phyloP scores from a whole-genome alignment of 345 rosid genomes.

The Chamaenerion angustifolium region DNA sequence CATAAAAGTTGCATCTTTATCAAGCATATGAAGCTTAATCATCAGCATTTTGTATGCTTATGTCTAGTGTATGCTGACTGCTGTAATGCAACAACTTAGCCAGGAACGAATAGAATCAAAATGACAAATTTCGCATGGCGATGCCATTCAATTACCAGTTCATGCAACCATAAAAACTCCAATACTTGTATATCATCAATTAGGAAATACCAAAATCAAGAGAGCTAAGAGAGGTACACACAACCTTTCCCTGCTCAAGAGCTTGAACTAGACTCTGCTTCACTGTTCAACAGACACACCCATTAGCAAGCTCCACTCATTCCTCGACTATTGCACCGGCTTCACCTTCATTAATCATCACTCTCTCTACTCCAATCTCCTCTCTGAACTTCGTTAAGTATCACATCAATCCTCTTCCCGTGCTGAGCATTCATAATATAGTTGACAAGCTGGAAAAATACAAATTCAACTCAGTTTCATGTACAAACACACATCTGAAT shows the following conservation, averaged over 20 bases:
- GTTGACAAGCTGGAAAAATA: slow-evolving; percentile 58
- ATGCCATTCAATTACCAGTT: too few species aligned
- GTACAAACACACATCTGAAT: not conserved
- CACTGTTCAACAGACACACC: slow-evolving; percentile 86
- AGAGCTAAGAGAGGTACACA: not conserved
- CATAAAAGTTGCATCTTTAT: too few species aligned
- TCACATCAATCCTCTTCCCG: slow-evolving; percentile 83
- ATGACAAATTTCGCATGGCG: too few species aligned
- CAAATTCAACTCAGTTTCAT: not conserved
- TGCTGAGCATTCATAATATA: slow-evolving; percentile 63
- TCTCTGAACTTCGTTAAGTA: slow-evolving; percentile 93
- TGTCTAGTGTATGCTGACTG: too few species aligned
- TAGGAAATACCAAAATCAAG: not conserved
- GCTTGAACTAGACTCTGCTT: slow-evolving; percentile 93
- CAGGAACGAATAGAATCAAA: too few species aligned
- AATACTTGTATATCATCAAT: too few species aligned
- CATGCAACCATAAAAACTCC: too few species aligned
- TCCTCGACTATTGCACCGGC: slow-evolving; percentile 78
- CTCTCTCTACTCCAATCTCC: slow-evolving; percentile 94
- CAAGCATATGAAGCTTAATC: too few species aligned
- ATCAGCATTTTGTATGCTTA: too few species aligned
- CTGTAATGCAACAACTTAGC: too few species aligned
- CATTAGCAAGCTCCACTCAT: slow-evolving; percentile 93
- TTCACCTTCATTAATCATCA: slow-evolving; percentile 91
- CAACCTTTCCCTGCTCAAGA: slow-evolving; percentile 72